Evolutionary conservation across 208 protist genomes (phyloP).

Genomic region (Wallacemonas rigidus): DNA sequence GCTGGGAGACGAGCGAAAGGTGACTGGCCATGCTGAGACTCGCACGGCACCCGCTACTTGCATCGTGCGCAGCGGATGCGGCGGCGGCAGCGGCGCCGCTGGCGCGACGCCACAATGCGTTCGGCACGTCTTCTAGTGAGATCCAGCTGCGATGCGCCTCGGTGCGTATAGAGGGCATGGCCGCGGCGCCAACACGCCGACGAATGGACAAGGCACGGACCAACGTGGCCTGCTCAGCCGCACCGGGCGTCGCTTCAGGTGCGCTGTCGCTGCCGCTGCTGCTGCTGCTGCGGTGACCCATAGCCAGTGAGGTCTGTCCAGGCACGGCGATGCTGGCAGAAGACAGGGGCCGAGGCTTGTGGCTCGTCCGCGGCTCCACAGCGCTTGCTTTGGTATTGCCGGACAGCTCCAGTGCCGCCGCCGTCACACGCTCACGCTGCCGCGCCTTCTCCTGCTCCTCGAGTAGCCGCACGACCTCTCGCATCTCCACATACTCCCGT

Average conservation of each 20-base stretch:
- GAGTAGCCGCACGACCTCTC: conserved; percentile 11
- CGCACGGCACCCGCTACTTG: background rate
- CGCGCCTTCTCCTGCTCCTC: conserved; percentile 6
- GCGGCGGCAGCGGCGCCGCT: conserved; percentile 4
- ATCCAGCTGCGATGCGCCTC: conserved; percentile 5
- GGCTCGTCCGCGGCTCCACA: background rate
- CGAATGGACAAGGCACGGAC: conserved; percentile 15
- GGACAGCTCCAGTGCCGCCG: background rate
- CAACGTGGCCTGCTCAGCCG: conserved; percentile 5
- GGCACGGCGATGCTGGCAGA: background rate
- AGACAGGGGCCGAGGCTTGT: background rate
- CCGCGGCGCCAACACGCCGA: conserved; percentile 9
- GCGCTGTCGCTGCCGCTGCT: background rate
- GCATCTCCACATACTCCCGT: conserved; percentile 22
- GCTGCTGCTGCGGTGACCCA: background rate
- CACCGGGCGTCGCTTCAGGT: background rate
- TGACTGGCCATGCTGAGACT: background rate
- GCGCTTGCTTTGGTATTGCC: background rate
- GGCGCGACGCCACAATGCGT: background rate
- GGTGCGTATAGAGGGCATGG: background rate
- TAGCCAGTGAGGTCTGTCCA: background rate
- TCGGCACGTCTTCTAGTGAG: background rate
- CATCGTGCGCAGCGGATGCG: background rate
- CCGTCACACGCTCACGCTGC: background rate
- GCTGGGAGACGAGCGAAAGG: background rate